Conservation (phyloP, 2,329 filamentous ascomycete genomes). For the Ceratocystis variospora region DNA sequence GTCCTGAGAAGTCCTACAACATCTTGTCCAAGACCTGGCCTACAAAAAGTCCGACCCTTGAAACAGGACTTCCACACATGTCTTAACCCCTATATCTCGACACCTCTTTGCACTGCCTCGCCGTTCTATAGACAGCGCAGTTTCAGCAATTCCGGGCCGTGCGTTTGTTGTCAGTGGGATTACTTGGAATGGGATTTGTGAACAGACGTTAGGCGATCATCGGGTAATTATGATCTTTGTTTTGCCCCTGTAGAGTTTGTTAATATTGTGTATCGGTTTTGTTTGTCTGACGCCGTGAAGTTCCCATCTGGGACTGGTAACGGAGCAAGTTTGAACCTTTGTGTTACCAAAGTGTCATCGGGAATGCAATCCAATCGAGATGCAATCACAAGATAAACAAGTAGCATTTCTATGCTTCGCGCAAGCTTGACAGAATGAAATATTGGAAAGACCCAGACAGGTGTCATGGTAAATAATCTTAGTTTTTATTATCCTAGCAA, state of each 20-base stretch:
- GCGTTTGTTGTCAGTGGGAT: neutral
- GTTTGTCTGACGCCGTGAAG: neutral
- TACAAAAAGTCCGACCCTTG: slow-evolving; percentile 2
- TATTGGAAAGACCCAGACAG: neutral
- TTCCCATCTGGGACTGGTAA: neutral
- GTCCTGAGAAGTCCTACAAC: neutral
- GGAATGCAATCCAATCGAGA: neutral
- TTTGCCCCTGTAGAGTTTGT: neutral
- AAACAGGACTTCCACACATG: neutral
- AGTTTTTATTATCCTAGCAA: neutral
- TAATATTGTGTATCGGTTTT: neutral
- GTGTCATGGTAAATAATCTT: neutral
- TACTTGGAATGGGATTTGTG: neutral
- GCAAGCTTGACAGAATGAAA: neutral
- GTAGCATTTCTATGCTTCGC: no score
- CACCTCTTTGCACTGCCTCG: slow-evolving; percentile 1
- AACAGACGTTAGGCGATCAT: neutral
- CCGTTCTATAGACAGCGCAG: slow-evolving; percentile 5
- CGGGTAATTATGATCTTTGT: neutral
- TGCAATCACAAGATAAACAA: neutral
- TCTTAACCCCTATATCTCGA: neutral
- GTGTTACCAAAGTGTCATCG: neutral
- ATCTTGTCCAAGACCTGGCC: neutral
- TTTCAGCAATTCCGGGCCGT: slow-evolving; percentile 10
- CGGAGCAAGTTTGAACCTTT: neutral